Evolutionary conservation across 345 rosid species (phyloP), one percentile per base, ranked within the genome.

Genomic region (Cardamine occulta): DNA sequence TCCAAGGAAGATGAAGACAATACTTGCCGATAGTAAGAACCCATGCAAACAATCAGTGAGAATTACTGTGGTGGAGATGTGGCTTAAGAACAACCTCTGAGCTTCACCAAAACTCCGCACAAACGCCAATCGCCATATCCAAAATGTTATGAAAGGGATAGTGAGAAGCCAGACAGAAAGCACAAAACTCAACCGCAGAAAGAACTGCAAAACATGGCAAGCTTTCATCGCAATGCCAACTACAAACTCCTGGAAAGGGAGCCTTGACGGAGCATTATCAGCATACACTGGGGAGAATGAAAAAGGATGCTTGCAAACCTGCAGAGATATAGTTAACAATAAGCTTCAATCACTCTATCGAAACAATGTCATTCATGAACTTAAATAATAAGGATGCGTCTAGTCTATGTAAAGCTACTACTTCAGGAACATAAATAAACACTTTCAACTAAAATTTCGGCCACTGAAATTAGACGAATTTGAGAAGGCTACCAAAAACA

Each of bases 11-110:
- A 96, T 96, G 80, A 91, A 93, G 66, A 96, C 94, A 61, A 96
- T 96, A 81, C 97, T 96, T 0, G 97, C 99, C 67, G 99, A 93
- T 28, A 96, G 93, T 57, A 96, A 88, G 84, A 96, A 96, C 71
- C 99, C 99, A 73, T 93, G 98, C 82, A 96, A 86, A 79, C 98
- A 96, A 79, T 93, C 99, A 4, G 99, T 96, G 31, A 96, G 97
- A 69, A 96, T 86, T 54, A 88, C 79, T 21, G 96, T 87, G 8
- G 96, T 88, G 19, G 98, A 90, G 59, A 88, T 75, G 75, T 91
- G 99, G 80, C 99, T 95, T 61, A 93, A 84, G 80, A 95, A 92
- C 75, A 95, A 83, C 82, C 93, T 89, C 74, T 88, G 96, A 42
- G 94, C 98, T 88, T 95, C 99, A 63, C 85, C 89, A 68, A 95